phyloP scores from a whole-genome alignment of 2,329 filamentous ascomycete species.

The Colletotrichum sp. region DNA sequence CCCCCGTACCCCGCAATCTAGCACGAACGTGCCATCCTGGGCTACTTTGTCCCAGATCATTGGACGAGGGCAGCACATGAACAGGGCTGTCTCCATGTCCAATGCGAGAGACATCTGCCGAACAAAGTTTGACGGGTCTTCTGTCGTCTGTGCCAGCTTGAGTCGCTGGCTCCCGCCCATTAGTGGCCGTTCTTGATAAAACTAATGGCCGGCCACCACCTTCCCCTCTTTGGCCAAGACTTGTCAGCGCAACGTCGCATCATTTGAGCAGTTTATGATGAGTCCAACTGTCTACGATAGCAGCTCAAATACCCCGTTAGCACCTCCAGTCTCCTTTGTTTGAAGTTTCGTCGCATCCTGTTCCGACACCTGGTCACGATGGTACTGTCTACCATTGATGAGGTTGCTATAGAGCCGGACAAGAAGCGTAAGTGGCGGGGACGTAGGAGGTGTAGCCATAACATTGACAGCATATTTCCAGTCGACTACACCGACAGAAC shows the following conservation, averaged over 20 bases:
- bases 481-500: not conserved
- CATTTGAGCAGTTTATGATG: not conserved
- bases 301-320: not conserved
- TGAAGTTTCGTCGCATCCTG: not conserved
- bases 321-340: not conserved
- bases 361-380: not conserved
- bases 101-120: not conserved
- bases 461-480: not conserved
- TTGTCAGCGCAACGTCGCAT: not conserved
- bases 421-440: not conserved
- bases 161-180: not conserved
- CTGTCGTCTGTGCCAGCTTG: not conserved
- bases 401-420: not conserved
- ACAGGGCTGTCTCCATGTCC: not conserved
- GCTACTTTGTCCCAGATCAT: not conserved
- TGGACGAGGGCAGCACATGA: not conserved
- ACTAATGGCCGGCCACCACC: not conserved
- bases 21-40: not conserved
- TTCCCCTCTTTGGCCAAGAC: not conserved
- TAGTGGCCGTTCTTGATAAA: not conserved
- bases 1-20: not conserved
- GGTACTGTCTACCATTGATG: not conserved
- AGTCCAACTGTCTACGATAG: not conserved
- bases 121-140: not conserved
- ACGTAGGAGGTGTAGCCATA: not conserved